Evolutionary conservation across 352 stramenopile species (phyloP).

Genomic region (Peronosclerospora sorghi): DNA sequence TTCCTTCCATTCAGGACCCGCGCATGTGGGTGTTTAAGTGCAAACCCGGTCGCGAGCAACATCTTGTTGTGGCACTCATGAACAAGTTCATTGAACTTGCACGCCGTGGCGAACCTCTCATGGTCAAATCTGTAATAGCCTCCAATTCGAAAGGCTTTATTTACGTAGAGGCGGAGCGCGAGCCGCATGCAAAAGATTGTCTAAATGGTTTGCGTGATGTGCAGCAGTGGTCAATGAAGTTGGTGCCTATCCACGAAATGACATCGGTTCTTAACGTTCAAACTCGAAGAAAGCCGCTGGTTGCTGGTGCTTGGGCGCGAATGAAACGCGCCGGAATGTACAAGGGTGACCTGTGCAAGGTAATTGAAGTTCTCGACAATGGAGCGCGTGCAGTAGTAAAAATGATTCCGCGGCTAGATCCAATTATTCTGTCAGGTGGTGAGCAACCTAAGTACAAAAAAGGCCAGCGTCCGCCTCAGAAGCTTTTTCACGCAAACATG

Average conservation of each 20-base stretch:
- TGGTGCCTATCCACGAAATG: slow-evolving; percentile 86
- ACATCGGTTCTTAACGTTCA: slow-evolving; percentile 82
- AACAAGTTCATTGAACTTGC: slow-evolving; percentile 86
- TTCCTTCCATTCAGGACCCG: slow-evolving; percentile 83
- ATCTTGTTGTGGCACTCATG: slow-evolving; percentile 81
- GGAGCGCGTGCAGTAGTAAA: slow-evolving; percentile 74
- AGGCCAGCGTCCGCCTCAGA: slow-evolving; percentile 75
- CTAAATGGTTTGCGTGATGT: slow-evolving; percentile 78
- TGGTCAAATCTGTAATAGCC: slow-evolving; percentile 80
- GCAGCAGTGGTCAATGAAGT: slow-evolving; percentile 82
- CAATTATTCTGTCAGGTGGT: slow-evolving; percentile 55
- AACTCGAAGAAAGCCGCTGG: slow-evolving; percentile 72
- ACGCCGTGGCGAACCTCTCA: slow-evolving; percentile 67
- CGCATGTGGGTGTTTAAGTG: slow-evolving; percentile 88
- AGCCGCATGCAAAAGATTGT: slow-evolving; percentile 77
- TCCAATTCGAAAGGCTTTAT: slow-evolving; percentile 86
- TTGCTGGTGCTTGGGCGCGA: slow-evolving; percentile 64
- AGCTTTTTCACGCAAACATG: slow-evolving; percentile 69
- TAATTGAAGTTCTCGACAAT: slow-evolving; percentile 82
- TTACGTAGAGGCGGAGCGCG: slow-evolving; percentile 80
- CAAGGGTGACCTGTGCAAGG: slow-evolving; percentile 84
- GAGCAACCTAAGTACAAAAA: slow-evolving; percentile 85
- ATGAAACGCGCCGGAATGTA: slow-evolving; percentile 82
- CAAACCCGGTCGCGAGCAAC: slow-evolving; percentile 80
- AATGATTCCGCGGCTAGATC: slow-evolving; percentile 75